These are phyloP conservation scores for Diaporthe longicolla DNA, from an alignment of 2,329 filamentous ascomycete species.

Conservation along the genomic window DNA sequence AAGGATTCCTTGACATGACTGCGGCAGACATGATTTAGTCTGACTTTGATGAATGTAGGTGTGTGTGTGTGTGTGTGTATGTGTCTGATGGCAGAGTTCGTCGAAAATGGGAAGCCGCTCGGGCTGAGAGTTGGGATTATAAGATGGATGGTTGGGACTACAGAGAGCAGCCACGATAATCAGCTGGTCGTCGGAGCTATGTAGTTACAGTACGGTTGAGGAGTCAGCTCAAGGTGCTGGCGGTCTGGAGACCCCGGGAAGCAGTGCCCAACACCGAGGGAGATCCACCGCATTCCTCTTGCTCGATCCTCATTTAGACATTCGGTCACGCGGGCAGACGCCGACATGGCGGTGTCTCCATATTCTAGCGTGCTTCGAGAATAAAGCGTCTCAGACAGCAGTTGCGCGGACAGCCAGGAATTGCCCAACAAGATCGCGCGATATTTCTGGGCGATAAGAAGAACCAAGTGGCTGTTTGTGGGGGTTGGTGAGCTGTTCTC, in stretches of 20 bases:
- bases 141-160: constrained; percentile 4
- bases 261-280: constrained; percentile 21
- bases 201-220: constrained; percentile 5
- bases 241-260: constrained; percentile 33
- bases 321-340: constrained; percentile 29
- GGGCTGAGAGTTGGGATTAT: constrained; percentile 17
- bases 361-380: constrained; percentile 32
- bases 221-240: constrained; percentile 9
- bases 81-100: neutral
- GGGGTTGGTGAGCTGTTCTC: constrained; percentile 32
- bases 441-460: constrained; percentile 23
- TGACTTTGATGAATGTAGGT: constrained; percentile 9
- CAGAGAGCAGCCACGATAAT: constrained; percentile 19
- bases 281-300: constrained; percentile 25
- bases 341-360: constrained; percentile 38
- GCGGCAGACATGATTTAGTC: constrained; percentile 15
- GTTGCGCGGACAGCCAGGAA: neutral
- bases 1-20: constrained; percentile 16
- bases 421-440: constrained; percentile 18
- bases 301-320: constrained; percentile 30
- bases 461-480: constrained; percentile 32
- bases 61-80: neutral
- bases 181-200: constrained; percentile 2
- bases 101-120: neutral
- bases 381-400: constrained; percentile 30